phyloP scores from a whole-genome alignment of 1,284 basidiomycete species.

The Marasmius sp. region DNA sequence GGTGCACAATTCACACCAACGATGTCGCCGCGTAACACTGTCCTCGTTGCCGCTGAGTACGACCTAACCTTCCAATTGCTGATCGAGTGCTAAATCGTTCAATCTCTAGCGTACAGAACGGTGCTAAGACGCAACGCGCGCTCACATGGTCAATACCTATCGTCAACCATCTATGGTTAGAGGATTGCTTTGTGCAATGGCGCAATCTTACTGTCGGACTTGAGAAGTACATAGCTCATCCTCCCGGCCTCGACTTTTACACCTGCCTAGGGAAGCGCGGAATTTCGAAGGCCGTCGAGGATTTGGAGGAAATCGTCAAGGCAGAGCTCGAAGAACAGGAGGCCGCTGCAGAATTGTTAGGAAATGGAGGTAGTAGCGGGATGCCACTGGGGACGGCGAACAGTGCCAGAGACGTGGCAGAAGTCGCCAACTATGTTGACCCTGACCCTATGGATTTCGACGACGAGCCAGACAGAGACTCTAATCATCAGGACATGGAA shows the following conservation, averaged over 20 bases:
- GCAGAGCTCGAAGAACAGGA: slow-evolving; percentile 23
- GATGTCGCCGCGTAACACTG: slow-evolving; percentile 74
- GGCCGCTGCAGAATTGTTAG: slow-evolving; percentile 19
- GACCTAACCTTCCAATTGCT: slow-evolving; percentile 22
- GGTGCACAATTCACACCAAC: slow-evolving; percentile 81
- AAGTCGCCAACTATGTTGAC: slow-evolving; percentile 22
- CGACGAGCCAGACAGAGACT: slow-evolving; percentile 4
- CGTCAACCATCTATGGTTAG: slow-evolving; percentile 88
- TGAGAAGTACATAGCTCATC: slow-evolving; percentile 68
- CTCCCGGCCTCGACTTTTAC: slow-evolving; percentile 67
- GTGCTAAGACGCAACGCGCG: slow-evolving; percentile 77
- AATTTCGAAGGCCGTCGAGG: slow-evolving; percentile 33
- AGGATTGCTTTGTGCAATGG: slow-evolving; percentile 85
- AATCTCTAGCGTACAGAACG: slow-evolving; percentile 45
- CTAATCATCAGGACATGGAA: slow-evolving; percentile 10
- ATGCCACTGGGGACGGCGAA: slow-evolving; percentile 21
- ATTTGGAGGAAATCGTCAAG: slow-evolving; percentile 28
- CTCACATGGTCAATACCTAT: slow-evolving; percentile 80
- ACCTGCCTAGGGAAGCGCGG: slow-evolving; percentile 55
- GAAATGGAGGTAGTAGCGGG: background rate
- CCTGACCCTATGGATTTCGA: slow-evolving; percentile 16
- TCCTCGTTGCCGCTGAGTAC: slow-evolving; percentile 82
- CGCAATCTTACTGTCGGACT: slow-evolving; percentile 56
- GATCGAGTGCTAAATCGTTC: background rate
- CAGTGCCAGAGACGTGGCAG: slow-evolving; percentile 26